Evolutionary conservation across 345 rosid genomes (phyloP).

Genomic region (Ceriops zippeliana): DNA sequence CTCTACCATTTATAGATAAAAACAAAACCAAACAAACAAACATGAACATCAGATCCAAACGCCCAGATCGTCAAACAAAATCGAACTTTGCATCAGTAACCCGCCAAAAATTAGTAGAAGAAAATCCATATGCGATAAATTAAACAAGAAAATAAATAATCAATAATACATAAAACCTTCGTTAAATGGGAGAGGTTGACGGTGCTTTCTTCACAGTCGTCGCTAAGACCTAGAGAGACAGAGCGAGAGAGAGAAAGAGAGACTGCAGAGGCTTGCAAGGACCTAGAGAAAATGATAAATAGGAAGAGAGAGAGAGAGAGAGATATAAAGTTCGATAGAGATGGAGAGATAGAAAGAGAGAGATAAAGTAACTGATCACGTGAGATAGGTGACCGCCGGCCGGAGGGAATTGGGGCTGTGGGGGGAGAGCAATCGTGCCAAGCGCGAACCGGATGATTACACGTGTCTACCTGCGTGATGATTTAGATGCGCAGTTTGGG

Average conservation of each 20-base stretch:
- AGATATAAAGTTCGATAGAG: no score
- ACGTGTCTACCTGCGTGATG: conserved; percentile 28
- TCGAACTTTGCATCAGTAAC: background rate
- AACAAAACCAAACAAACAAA: background rate
- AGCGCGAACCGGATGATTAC: background rate
- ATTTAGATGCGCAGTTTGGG: background rate
- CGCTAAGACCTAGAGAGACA: background rate
- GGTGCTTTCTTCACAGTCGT: conserved; percentile 5
- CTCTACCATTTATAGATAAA: no score
- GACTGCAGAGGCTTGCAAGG: conserved; percentile 16
- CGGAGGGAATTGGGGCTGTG: background rate
- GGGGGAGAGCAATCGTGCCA: conserved; percentile 5
- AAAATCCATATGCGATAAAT: no score
- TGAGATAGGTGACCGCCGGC: conserved; percentile 14
- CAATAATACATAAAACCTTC: conserved; percentile 30
- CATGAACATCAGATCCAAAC: conserved; percentile 27
- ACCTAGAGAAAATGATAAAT: conserved; percentile 26
- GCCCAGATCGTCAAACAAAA: conserved; percentile 6
- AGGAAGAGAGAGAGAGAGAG: background rate
- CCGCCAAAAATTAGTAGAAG: background rate
- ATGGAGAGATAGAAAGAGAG: no score
- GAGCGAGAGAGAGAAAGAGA: background rate
- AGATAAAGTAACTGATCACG: conserved; percentile 33
- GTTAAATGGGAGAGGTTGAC: conserved; percentile 12
- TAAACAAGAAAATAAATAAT: background rate